phyloP scores from a whole-genome alignment of 208 protist genomes.

The Trypanosoma boissoni region DNA sequence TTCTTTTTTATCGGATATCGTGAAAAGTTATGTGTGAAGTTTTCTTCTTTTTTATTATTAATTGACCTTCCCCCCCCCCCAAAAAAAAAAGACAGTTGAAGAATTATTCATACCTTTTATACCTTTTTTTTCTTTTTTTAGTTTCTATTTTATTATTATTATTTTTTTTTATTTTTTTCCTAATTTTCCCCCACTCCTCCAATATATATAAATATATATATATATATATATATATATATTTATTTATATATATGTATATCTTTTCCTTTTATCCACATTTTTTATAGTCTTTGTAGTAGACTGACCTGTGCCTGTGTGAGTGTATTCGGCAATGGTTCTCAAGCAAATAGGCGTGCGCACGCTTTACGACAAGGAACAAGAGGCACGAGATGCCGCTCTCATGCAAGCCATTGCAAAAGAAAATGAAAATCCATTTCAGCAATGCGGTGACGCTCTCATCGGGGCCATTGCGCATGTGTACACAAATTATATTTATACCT shows the following conservation, averaged over 20 bases:
- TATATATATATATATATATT: not conserved
- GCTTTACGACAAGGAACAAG: constrained; percentile 35
- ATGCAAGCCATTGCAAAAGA: constrained; percentile 39
- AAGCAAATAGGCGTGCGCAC: constrained; percentile 32
- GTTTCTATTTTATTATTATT: not conserved
- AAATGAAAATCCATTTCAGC: constrained; percentile 62
- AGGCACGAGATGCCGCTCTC: constrained; percentile 39
- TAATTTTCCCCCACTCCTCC: not conserved
- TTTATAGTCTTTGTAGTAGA: no score
- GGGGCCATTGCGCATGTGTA: constrained; percentile 27
- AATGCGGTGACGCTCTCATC: constrained; percentile 28
- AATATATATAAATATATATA: not conserved
- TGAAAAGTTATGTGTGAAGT: no score
- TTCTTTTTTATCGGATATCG: no score
- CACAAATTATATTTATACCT: constrained; percentile 63
- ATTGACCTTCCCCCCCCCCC: not conserved
- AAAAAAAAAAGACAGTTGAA: constrained; percentile 2
- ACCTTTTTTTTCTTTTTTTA: no score
- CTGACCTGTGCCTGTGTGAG: no score
- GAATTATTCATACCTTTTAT: not conserved
- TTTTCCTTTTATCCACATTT: not conserved
- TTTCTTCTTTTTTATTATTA: no score
- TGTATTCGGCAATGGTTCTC: constrained; percentile 20
- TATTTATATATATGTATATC: not conserved
- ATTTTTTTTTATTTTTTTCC: not conserved